Evolutionary conservation across 306 rosid genomes (phyloP).

Genomic region (Pterocarpus macrocarpus): DNA sequence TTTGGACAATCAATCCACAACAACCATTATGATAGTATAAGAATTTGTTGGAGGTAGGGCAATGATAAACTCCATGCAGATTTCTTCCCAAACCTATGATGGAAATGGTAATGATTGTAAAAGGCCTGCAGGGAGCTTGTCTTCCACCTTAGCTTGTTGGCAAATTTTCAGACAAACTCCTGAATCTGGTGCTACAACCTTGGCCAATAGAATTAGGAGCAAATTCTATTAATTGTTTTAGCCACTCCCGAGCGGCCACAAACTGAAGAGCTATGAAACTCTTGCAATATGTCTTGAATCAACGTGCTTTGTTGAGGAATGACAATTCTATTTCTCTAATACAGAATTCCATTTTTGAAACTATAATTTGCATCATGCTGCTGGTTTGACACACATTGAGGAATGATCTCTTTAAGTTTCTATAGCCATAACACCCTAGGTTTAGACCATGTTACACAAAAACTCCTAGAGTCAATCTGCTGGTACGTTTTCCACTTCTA

Average conservation of each 20-base stretch:
- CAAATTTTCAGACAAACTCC: too few species aligned
- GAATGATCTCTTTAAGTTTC: too few species aligned
- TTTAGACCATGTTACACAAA: not conserved
- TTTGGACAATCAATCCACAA: not conserved
- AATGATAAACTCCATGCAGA: not conserved
- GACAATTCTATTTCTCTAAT: not conserved
- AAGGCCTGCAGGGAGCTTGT: not conserved
- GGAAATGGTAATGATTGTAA: not conserved
- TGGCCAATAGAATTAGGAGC: not conserved
- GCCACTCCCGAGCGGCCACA: not conserved
- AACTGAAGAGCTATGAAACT: not conserved
- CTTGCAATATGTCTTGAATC: not conserved
- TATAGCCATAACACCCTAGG: not conserved
- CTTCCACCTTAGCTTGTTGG: not conserved
- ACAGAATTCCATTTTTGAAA: not conserved
- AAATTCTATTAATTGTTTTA: too few species aligned
- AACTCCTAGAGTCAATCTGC: not conserved
- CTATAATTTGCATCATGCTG: too few species aligned
- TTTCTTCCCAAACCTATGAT: not conserved
- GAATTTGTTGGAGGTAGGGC: not conserved
- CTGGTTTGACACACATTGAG: too few species aligned
- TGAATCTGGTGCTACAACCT: not conserved
- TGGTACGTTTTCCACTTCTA: too few species aligned
- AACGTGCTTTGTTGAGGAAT: not conserved
- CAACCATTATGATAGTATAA: not conserved